These are phyloP conservation scores for Coemansia sp. DNA, from an alignment of 192 early-diverging fungal genomes.

Conservation along the genomic window DNA sequence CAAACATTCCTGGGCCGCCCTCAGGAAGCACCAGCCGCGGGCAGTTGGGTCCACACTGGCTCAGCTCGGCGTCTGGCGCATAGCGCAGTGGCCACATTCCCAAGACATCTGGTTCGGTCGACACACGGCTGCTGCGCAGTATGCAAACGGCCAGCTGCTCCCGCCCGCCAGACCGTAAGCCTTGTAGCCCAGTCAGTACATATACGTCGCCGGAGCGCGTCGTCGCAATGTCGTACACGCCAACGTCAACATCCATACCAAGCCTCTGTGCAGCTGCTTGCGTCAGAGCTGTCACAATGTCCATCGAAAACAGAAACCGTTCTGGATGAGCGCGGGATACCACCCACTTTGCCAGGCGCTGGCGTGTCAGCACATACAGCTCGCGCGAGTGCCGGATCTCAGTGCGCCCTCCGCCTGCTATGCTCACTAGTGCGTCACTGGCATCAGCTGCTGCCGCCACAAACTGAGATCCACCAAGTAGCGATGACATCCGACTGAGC, in stretches of 20 bases:
- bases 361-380: constrained; percentile 39
- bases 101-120: constrained; percentile 18
- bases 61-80: constrained; percentile 1
- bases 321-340: constrained; percentile 36
- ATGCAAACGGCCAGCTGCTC: constrained; percentile 15
- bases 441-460: constrained; percentile 2
- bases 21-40: constrained; percentile 31
- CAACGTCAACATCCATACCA: constrained; percentile 7
- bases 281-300: constrained; percentile 11
- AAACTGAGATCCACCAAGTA: constrained; percentile 25
- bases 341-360: constrained; percentile 42
- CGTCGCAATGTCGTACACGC: constrained; percentile 29
- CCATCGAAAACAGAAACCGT: constrained; percentile 21
- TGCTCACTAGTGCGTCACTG: constrained; percentile 24
- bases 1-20: constrained; percentile 25
- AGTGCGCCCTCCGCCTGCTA: constrained; percentile 36
- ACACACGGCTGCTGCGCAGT: constrained; percentile 19
- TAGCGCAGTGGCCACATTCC: constrained; percentile 23
- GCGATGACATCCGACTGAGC: constrained; percentile 43
- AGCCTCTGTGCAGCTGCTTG: constrained; percentile 9
- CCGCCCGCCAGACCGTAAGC: not conserved
- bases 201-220: constrained; percentile 25
- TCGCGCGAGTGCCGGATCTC: constrained; percentile 53
- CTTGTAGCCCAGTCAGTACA: constrained; percentile 16
- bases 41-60: constrained; percentile 4